These are phyloP conservation scores for Boeremia lycopersici DNA, from an alignment of 2,329 filamentous ascomycete species.

Conservation along the genomic window DNA sequence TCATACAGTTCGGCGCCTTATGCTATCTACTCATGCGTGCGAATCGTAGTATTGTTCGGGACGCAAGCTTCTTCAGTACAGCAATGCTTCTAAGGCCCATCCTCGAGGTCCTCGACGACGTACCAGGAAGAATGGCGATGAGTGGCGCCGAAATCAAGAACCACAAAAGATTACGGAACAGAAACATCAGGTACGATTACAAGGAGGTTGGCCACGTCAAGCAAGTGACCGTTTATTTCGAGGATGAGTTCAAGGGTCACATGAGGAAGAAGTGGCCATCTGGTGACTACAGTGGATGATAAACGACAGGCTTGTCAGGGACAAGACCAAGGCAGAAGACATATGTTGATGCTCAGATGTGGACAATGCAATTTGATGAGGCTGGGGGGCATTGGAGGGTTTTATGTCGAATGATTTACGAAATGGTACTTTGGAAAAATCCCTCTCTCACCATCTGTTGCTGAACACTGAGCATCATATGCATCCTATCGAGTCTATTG, in stretches of 20 bases:
- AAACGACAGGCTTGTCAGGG: no score
- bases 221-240: conserved; percentile 35
- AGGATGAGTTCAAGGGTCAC: conserved; percentile 28
- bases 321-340: no score
- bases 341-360: no score
- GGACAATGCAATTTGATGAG: neutral
- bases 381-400: no score
- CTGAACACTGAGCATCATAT: neutral
- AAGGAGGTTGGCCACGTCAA: conserved; percentile 31
- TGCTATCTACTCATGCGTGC: conserved; percentile 29
- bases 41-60: conserved; percentile 39
- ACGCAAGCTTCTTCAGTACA: conserved; percentile 40
- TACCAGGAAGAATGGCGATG: conserved; percentile 31
- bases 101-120: conserved; percentile 28
- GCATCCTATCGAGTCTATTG: neutral
- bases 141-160: conserved; percentile 39
- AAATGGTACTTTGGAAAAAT: no score
- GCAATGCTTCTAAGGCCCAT: conserved; percentile 42
- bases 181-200: conserved; percentile 41
- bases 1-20: conserved; percentile 35
- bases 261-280: conserved; percentile 35
- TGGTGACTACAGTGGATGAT: conserved; percentile 10
- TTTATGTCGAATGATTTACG: no score
- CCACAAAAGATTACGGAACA: conserved; percentile 29
- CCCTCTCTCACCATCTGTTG: no score